Conservation (phyloP, 2,329 filamentous ascomycete species). For the Fusarium albosuccineum region DNA sequence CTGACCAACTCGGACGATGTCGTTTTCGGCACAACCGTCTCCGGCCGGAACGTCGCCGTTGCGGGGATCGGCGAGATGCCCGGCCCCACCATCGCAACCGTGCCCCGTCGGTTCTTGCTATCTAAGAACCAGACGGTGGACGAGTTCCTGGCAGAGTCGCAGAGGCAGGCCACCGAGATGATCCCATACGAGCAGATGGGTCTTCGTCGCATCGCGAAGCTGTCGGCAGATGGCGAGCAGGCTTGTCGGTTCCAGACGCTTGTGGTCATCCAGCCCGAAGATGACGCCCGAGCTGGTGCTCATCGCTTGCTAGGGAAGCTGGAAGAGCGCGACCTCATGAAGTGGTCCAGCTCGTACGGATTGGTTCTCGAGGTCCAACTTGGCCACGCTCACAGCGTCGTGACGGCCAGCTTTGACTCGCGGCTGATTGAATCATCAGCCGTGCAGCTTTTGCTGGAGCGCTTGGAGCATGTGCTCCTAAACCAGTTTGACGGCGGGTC, state of each 20-base stretch:
- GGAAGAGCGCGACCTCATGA: no score
- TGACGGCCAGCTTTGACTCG: no score
- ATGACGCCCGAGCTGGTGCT: no score
- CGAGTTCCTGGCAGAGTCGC: conserved; percentile 57
- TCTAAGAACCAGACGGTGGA: conserved; percentile 49
- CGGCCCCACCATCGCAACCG: conserved; percentile 26
- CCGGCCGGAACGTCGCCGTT: conserved; percentile 20
- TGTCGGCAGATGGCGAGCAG: neutral
- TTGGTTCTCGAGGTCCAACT: no score
- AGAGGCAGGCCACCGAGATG: conserved; percentile 38
- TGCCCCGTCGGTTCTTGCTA: conserved; percentile 41
- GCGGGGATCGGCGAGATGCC: conserved; percentile 19
- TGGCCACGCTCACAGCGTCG: no score
- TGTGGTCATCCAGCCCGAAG: no score
- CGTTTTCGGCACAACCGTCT: conserved; percentile 21
- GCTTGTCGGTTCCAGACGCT: no score
- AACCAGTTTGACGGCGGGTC: conserved; percentile 1
- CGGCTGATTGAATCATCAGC: no score
- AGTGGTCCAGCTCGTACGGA: no score
- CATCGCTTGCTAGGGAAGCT: no score
- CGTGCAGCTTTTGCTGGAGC: no score
- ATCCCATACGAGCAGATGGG: conserved; percentile 35
- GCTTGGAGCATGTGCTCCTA: no score
- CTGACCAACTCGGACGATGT: conserved; percentile 21
- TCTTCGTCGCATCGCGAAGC: conserved; percentile 29